Base-by-base conservation (phyloP, 2,329 filamentous ascomycete genomes). In the Macrophomina phaseolina region DNA sequence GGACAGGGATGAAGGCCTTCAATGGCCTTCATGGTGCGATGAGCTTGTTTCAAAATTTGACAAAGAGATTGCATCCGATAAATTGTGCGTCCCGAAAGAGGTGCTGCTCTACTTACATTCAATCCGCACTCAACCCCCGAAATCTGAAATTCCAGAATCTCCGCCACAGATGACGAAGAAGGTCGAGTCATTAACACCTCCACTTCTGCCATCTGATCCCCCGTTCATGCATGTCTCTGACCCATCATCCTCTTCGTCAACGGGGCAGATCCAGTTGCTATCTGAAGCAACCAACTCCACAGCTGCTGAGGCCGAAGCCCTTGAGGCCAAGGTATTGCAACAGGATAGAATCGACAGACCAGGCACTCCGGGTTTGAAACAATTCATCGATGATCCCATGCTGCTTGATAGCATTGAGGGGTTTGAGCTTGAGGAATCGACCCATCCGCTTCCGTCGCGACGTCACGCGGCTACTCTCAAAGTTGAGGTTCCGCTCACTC, bases 401-500 rank as follows among this genome's bases (percentile, higher is more conserved):
- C 56, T 76, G 14, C 68, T 76, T 14, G 74, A 77, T 6, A 69
- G 69, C 8, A 74, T n/a, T 14, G 63, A 58, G 7, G 23, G 30
- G 23, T 18, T 49, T n/a, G 42, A 49, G 18, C 12, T 32, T 18
- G 53, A 53, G 23, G 16, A 18, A 18, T 9, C 28, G 7, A 14
- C 18, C 0, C 16, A 5, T 14, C 28, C 18, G 4, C 23, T 32
- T 3, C 42, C 38, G 9, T n/a, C 69, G 8, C 80, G 79, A 60
- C 77, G 77, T 3, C 77, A 71, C 53, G 69, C 71, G 12, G 70
- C 77, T 9, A 75, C 82, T 30, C 67, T 83, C 23, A 82, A 80
- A 71, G 73, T 84, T 1, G 83, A 85, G 67, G 76, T 77, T 4
- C 82, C 83, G 4, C 73, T 85, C 4, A 81, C 82, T 60, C 82